Base-by-base conservation (phyloP, 2,329 filamentous ascomycete species). In the Penicillium oxalicum region DNA sequence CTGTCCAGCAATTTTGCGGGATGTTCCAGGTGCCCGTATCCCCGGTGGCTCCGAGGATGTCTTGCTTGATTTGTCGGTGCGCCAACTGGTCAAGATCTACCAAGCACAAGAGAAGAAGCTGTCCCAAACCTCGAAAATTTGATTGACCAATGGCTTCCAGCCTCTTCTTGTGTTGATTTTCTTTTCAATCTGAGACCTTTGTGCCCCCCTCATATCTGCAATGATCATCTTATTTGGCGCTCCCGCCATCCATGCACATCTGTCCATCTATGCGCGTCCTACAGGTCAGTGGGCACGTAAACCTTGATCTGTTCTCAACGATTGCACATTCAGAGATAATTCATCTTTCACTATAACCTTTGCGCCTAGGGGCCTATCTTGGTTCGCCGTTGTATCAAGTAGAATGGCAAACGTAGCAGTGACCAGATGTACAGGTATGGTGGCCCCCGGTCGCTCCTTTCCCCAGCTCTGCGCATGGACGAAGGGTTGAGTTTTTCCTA, bases 41-140 rank as follows among this genome's bases (percentile, higher is more conserved):
- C 82, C 83, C 0, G 85, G 85, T 44, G 85, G 86, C 1, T 83
- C 79, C 5, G 86, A 89, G 63, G 86, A 89, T 63, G 84, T 89
- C 2, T 74, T 88, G 70, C 70, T 87, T 9, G 85, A 88, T 67
- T 69, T 88, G 36, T 81, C 82, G 1, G 77, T 88, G 2, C 70
- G 85, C 11, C 85, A 88, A 64, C 66, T 88, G 49, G 82, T 86
- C 34, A 87, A 88, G 73, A 79, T 86, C 41, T 88, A 82, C 45
- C 60, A 66, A 36, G 54, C 58, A 1, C 61, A 69, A 47, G 61
- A 63, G 42, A 62, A 63, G 53, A 62, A 63, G 47, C 54, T 70
- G 38, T 56, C 49, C 0, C 50, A 61, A 36, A 50, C 48, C 45
- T 59, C 63, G 8, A 66, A 63, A 51, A 64, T 67, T 18, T 45